These are phyloP conservation scores for Sideroxylon spinosum DNA, from an alignment of 179 eudicot species.

Conservation along the genomic window DNA sequence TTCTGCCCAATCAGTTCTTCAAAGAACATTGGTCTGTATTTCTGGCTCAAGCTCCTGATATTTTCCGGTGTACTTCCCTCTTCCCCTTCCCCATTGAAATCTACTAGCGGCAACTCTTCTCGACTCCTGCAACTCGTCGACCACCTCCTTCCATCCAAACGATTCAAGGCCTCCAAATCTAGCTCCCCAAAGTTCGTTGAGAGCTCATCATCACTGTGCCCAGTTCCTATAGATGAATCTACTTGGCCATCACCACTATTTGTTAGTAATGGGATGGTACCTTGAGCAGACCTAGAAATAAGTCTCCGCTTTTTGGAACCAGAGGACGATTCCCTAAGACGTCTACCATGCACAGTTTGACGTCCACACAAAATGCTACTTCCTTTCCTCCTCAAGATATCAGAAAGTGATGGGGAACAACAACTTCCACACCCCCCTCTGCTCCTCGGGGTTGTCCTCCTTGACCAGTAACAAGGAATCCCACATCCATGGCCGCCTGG, in stretches of 20 bases:
- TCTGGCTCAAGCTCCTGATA: slow-evolving; percentile 72
- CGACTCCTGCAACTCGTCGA: slow-evolving; percentile 77
- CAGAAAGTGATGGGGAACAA: slow-evolving; percentile 91
- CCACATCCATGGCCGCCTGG: slow-evolving; percentile 90
- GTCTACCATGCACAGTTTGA: slow-evolving; percentile 37
- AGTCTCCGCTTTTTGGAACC: slow-evolving; percentile 47
- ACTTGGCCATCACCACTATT: slow-evolving; percentile 50
- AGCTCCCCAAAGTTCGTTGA: slow-evolving; percentile 81
- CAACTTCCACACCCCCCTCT: slow-evolving; percentile 67
- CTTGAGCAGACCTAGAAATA: slow-evolving; percentile 48
- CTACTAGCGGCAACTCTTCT: slow-evolving; percentile 56
- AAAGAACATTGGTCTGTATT: slow-evolving; percentile 83
- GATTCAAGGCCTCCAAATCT: slow-evolving; percentile 84
- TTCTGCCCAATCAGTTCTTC: slow-evolving; percentile 88
- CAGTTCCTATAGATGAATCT: slow-evolving; percentile 66
- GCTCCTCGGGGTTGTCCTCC: slow-evolving; percentile 60
- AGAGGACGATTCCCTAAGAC: slow-evolving; percentile 40
- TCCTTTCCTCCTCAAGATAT: slow-evolving; percentile 74
- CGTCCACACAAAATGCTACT: slow-evolving; percentile 70
- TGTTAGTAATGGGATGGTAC: slow-evolving; percentile 69
- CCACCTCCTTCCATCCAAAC: slow-evolving; percentile 97
- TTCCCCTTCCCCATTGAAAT: slow-evolving; percentile 50
- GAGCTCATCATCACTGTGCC: slow-evolving; percentile 72
- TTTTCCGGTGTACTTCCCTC: slow-evolving; percentile 57
- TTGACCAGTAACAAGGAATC: slow-evolving; percentile 90